Conservation (phyloP, 306 rosid genomes). For the Spatholobus suberectus region DNA sequence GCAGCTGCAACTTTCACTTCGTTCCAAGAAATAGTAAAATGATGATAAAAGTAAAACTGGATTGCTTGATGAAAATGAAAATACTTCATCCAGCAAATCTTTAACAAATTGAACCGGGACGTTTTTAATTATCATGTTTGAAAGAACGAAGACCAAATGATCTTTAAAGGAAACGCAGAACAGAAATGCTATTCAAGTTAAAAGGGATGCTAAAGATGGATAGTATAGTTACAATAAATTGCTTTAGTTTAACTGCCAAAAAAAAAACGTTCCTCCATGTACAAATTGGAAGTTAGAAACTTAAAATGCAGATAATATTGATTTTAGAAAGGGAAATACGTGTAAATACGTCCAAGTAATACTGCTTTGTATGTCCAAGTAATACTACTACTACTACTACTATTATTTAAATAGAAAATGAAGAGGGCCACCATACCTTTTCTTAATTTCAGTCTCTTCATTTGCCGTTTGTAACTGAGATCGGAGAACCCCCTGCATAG, state of each 20-base stretch:
- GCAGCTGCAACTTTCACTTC: slow-evolving; percentile 19
- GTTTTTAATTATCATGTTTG: neutral
- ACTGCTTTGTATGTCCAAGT: neutral
- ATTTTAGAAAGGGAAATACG: slow-evolving; percentile 30
- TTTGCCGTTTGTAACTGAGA: slow-evolving; percentile 84
- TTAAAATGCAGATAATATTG: slow-evolving; percentile 5
- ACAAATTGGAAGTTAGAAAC: slow-evolving; percentile 29
- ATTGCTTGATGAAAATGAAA: neutral
- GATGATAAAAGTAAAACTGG: neutral
- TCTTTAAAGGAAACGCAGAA: neutral
- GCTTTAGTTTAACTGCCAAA: neutral
- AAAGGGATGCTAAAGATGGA: slow-evolving; percentile 25
- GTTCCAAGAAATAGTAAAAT: slow-evolving; percentile 17
- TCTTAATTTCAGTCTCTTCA: slow-evolving; percentile 78
- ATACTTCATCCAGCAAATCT: slow-evolving; percentile 1
- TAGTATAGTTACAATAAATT: neutral
- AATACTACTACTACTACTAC: slow-evolving; percentile 11
- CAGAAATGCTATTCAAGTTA: neutral
- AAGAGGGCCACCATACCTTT: slow-evolving; percentile 57
- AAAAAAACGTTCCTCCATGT: slow-evolving; percentile 3
- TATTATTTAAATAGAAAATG: neutral
- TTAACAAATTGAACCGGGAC: neutral
- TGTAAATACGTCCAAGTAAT: neutral
- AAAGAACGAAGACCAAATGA: neutral
- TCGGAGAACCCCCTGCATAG: slow-evolving; percentile 79